These are phyloP conservation scores for Candida ovalis DNA, from an alignment of 805 yeast species.

Conservation along the genomic window DNA sequence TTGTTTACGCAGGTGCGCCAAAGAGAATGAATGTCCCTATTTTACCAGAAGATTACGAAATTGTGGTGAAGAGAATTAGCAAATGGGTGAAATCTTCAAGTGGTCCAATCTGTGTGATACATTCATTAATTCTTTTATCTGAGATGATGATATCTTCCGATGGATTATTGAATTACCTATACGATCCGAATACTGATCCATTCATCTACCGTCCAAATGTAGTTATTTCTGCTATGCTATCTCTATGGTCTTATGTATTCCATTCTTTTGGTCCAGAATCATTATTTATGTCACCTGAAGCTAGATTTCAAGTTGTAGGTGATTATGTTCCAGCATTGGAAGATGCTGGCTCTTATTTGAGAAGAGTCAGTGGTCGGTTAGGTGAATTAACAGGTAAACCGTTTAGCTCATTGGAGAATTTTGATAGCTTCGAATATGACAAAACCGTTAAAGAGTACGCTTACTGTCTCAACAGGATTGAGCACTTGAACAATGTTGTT, in stretches of 20 bases:
- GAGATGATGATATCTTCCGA: slow-evolving; percentile 46
- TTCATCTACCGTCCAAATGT: slow-evolving; percentile 33
- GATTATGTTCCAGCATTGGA: slow-evolving; percentile 36
- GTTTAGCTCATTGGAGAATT: slow-evolving; percentile 5
- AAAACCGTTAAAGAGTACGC: slow-evolving; percentile 34
- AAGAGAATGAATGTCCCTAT: slow-evolving; percentile 64
- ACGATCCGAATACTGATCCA: slow-evolving; percentile 34
- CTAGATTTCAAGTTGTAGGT: slow-evolving; percentile 3
- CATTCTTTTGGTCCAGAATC: slow-evolving; percentile 48
- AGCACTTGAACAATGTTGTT: slow-evolving; percentile 43
- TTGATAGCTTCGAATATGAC: slow-evolving; percentile 7
- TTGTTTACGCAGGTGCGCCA: slow-evolving; percentile 75
- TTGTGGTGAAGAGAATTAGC: slow-evolving; percentile 42
- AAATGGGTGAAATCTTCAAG: slow-evolving; percentile 43
- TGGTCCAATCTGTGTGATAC: slow-evolving; percentile 49
- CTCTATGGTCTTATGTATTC: slow-evolving; percentile 48
- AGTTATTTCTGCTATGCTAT: slow-evolving; percentile 33
- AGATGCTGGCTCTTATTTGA: slow-evolving; percentile 44
- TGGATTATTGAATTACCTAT: slow-evolving; percentile 24
- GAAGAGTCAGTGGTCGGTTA: slow-evolving; percentile 40
- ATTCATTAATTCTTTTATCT: slow-evolving; percentile 52
- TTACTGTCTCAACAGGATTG: slow-evolving; percentile 31
- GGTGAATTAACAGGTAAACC: slow-evolving; percentile 20
- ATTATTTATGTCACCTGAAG: slow-evolving; percentile 20
- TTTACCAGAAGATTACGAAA: slow-evolving; percentile 46